These are phyloP conservation scores for Mycena maculata DNA, from an alignment of 768 basidiomycete species.

Conservation along the genomic window DNA sequence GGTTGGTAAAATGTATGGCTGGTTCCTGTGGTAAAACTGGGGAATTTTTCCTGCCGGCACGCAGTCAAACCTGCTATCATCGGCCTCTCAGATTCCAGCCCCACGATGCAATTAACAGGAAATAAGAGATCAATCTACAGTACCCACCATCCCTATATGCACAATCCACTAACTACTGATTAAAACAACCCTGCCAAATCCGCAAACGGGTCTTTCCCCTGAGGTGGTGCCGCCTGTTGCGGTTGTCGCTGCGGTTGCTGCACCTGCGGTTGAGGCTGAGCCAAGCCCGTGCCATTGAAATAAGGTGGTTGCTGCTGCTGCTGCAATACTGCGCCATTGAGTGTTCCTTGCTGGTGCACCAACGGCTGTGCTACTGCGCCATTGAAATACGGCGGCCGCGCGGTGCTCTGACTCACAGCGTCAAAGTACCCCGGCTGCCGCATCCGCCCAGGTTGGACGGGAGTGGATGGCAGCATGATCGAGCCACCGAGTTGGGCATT, in stretches of 20 bases:
- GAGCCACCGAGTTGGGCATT: conserved; percentile 46
- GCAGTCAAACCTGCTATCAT: no score
- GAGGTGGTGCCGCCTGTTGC: conserved; percentile 37
- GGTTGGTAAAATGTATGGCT: no score
- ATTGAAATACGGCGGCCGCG: no score
- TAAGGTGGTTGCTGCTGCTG: conserved; percentile 39
- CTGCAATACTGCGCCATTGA: conserved; percentile 10
- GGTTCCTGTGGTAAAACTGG: no score
- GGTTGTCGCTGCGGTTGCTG: conserved; percentile 26
- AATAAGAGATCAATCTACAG: conserved; percentile 19
- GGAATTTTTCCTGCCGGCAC: no score
- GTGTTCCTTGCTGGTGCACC: no score
- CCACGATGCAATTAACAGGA: no score
- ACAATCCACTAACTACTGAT: no score
- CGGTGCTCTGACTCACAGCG: no score
- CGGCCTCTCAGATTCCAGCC: no score
- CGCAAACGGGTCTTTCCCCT: conserved; percentile 85
- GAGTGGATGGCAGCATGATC: conserved; percentile 59
- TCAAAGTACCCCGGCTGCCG: conserved; percentile 33
- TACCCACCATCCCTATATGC: background rate
- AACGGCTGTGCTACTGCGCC: no score
- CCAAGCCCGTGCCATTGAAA: conserved; percentile 26
- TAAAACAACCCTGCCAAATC: conserved; percentile 84
- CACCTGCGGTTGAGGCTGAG: conserved; percentile 2
- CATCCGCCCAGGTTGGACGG: conserved; percentile 30